Conservation (phyloP, 2,329 filamentous ascomycete genomes). For the Lasiodiplodia sp. region DNA sequence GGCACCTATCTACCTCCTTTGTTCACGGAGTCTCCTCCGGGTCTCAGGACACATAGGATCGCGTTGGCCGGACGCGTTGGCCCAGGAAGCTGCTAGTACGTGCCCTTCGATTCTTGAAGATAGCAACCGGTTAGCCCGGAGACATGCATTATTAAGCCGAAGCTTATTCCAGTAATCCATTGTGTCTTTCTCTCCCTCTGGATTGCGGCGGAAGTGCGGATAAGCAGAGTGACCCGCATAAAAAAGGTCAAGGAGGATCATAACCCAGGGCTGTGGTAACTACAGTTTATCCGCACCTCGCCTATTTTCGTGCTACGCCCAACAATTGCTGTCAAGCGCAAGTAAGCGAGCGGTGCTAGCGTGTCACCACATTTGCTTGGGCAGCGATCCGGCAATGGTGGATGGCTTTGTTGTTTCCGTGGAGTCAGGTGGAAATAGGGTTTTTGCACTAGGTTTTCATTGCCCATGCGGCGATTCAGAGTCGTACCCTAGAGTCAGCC, state of each 20-base stretch:
- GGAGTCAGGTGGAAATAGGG: background rate
- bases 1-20: background rate
- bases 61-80: background rate
- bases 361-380: background rate
- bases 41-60: background rate
- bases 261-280: slow-evolving; percentile 10
- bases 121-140: background rate
- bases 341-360: background rate
- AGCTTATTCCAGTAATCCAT: background rate
- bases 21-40: background rate
- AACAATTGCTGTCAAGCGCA: background rate
- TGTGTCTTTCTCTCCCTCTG: background rate
- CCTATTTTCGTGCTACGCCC: slow-evolving; percentile 7
- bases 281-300: slow-evolving; percentile 2
- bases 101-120: background rate
- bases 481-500: background rate
- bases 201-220: background rate
- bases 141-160: background rate
- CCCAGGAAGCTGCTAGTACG: background rate
- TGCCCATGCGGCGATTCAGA: background rate
- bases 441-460: background rate
- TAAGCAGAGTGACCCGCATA: background rate
- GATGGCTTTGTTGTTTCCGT: background rate
- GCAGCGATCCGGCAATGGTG: background rate
- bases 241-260: background rate